Percentiles rank a stretch among this genome's conserved stretches.
These are phyloP conservation scores for Phyllachora maydis DNA, from an alignment of 2,329 filamentous ascomycete genomes.

Conservation along the genomic window DNA sequence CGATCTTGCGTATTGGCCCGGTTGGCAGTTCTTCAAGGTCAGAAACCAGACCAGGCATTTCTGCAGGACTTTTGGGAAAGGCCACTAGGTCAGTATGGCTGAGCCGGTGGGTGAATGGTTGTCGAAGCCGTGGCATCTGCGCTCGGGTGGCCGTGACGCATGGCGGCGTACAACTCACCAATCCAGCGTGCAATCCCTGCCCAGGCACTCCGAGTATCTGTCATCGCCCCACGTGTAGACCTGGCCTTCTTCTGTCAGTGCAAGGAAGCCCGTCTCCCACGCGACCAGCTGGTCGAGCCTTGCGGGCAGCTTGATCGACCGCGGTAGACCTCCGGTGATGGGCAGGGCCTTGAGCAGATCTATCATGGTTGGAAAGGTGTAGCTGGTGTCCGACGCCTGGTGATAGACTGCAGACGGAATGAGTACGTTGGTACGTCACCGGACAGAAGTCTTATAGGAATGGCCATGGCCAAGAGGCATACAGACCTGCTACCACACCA, in stretches of 20 bases:
- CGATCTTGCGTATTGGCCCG: conserved; percentile 29
- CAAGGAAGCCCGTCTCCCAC: conserved; percentile 26
- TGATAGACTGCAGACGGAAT: conserved; percentile 9
- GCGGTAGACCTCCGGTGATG: no score
- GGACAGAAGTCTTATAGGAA: no score
- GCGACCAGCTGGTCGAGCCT: conserved; percentile 19
- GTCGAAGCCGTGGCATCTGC: no score
- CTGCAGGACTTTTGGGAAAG: conserved; percentile 23
- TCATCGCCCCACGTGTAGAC: conserved; percentile 36
- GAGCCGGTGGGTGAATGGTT: no score
- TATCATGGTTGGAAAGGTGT: conserved; percentile 8
- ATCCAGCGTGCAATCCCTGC: conserved; percentile 20
- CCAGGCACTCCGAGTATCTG: conserved; percentile 34
- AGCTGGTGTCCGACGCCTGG: conserved; percentile 7
- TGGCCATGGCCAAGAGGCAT: conserved; percentile 1
- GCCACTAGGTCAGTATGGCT: no score
- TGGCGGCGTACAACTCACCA: no score
- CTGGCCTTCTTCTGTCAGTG: conserved; percentile 18
- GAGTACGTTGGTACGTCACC: conserved; percentile 3
- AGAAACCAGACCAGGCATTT: conserved; percentile 20
- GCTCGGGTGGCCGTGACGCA: no score
- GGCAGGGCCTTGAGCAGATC: not conserved
- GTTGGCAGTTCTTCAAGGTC: conserved; percentile 28
- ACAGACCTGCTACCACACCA: conserved; percentile 10
- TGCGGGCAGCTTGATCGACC: conserved; percentile 1